Evolutionary conservation across 495 filamentous ascomycete genomes (phyloP), one percentile per base, ranked within the genome.

Genomic region (Thozetella sp.): DNA sequence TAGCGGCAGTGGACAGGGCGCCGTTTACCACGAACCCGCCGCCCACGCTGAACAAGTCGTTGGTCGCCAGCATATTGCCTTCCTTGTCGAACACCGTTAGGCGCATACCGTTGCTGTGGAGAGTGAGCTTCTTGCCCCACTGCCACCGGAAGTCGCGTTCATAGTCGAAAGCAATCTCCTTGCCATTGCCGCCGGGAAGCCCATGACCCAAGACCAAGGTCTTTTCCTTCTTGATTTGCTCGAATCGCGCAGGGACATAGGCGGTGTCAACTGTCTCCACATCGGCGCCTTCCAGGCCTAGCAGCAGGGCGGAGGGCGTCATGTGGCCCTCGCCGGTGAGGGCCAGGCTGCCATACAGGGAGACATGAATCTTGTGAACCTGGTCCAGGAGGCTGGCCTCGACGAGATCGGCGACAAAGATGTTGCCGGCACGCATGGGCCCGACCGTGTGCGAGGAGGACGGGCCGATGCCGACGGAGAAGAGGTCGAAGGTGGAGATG

Each of bases 91-190:
- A 73, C 11, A 70, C 71, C 46, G 64, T 73, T 48, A 73, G 68
- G 25, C 69, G 69, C 71, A 73, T 72, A n/a, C 71, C 71, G 34
- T 73, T 73, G 53, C 71, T 73, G 25, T 73, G 71, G n/a, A 72
- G 30, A 10, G 69, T 63, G 9, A 73, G 63, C 22, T 73, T 73
- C 43, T 67, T 69, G 11, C 65, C 63, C 71, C 71, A 73, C 53
- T 73, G 67, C 71, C 71, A 73, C 48, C 64, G 66, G 62, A 73
- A 73, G 51, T 73, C 71, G 13, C 54, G 60, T 19, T 70, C 66
- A 30, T 72, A 73, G 60, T 72, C 64, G 25, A 73, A 73, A 25
- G 64, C 59, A 25, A 73, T 72, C 55, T 73, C 69, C 59, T 62
- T 70, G 23, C 69, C 71, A 40, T 58, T 62, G 45, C 65, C 69